Conservation (phyloP, 2,329 filamentous ascomycete species). For the Phoma sp. region DNA sequence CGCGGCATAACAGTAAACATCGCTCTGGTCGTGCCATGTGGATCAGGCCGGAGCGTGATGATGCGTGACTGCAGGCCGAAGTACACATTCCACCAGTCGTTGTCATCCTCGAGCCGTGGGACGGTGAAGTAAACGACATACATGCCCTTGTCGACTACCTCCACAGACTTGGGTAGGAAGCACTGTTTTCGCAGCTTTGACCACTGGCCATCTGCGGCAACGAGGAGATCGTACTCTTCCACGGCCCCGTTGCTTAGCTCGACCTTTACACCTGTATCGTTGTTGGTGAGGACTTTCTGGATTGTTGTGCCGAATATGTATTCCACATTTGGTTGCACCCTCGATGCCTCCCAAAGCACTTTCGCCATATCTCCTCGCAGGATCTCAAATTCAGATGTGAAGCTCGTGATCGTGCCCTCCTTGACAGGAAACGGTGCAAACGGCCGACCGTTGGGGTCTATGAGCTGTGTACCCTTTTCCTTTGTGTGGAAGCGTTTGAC, state of each 20-base stretch:
- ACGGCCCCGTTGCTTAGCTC: slow-evolving; percentile 54
- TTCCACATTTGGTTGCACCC: slow-evolving; percentile 1
- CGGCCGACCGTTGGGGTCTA: slow-evolving; percentile 29
- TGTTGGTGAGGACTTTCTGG: slow-evolving; percentile 41
- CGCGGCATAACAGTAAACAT: slow-evolving; percentile 50
- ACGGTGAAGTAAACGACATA: slow-evolving; percentile 52
- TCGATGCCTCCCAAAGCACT: slow-evolving; percentile 35
- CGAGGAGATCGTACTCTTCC: slow-evolving; percentile 59
- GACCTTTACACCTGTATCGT: slow-evolving; percentile 49
- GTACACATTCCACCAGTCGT: slow-evolving; percentile 46
- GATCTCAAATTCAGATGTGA: slow-evolving; percentile 36
- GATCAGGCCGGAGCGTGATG: slow-evolving; percentile 31
- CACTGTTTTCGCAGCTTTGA: slow-evolving; percentile 53
- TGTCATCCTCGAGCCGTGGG: slow-evolving; percentile 40
- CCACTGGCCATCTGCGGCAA: slow-evolving; percentile 64
- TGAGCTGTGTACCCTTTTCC: slow-evolving; percentile 50
- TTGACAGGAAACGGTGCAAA: slow-evolving; percentile 26
- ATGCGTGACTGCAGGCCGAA: slow-evolving; percentile 46
- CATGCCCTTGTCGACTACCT: slow-evolving; percentile 23
- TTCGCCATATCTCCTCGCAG: slow-evolving; percentile 42
- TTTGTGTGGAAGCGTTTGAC: slow-evolving; percentile 46
- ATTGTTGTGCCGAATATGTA: slow-evolving; percentile 25
- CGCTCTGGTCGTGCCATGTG: slow-evolving; percentile 32
- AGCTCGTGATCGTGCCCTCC: slow-evolving; percentile 22
- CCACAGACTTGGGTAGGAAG: slow-evolving; percentile 31